Evolutionary conservation across 179 eudicot species (phyloP).

Genomic region (Vitellaria paradoxa): DNA sequence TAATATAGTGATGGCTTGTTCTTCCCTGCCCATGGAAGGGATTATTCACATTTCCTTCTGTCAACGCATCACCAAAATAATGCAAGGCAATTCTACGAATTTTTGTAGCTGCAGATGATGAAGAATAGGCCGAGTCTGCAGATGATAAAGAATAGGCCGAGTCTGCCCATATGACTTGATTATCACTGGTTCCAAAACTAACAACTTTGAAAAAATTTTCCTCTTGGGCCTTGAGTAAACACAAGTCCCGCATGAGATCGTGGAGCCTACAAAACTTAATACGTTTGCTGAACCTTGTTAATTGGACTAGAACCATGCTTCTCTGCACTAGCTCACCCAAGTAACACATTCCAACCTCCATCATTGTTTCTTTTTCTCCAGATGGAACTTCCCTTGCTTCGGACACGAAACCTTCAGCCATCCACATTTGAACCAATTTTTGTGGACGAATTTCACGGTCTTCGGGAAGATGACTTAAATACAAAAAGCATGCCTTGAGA

Average conservation of each 20-base stretch:
- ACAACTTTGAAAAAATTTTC: not conserved
- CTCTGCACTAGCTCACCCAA: not conserved
- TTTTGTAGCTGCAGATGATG: not conserved
- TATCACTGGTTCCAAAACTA: not conserved
- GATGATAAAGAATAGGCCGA: not conserved
- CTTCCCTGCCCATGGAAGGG: not conserved
- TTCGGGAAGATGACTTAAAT: not conserved
- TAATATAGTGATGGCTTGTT: not conserved
- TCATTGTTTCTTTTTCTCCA: not conserved
- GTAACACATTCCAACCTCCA: not conserved
- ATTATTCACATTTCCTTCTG: not conserved
- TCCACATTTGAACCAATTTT: not conserved
- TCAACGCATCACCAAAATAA: not conserved
- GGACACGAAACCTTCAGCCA: not conserved
- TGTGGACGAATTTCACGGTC: not conserved
- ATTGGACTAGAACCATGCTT: not conserved
- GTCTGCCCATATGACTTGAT: not conserved
- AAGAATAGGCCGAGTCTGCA: not conserved
- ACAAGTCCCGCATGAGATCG: not conserved
- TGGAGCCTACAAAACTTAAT: not conserved
- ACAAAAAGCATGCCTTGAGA: not conserved
- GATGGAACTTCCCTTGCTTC: too few relatives aligned
- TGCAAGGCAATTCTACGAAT: not conserved
- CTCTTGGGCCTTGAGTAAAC: not conserved
- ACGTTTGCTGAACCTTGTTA: not conserved